Evolutionary conservation across 2,329 filamentous ascomycete genomes (phyloP).

Genomic region (Aurifilum marmelostoma): DNA sequence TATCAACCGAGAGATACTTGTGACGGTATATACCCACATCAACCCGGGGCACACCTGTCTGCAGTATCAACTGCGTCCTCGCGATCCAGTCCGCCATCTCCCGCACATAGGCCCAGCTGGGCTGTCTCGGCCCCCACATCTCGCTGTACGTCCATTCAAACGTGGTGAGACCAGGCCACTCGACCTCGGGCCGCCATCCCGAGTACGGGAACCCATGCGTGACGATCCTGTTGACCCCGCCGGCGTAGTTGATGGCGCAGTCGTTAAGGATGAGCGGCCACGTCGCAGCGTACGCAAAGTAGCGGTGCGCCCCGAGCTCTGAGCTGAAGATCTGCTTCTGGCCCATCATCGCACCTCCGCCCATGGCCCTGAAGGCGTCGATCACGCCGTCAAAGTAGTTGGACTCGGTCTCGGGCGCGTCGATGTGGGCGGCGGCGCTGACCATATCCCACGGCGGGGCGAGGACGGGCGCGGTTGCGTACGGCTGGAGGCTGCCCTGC

Average conservation of each 20-base stretch:
- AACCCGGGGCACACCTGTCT: slow-evolving; percentile 17
- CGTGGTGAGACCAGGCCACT: slow-evolving; percentile 21
- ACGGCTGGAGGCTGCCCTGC: slow-evolving; percentile 20
- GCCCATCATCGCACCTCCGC: slow-evolving; percentile 18
- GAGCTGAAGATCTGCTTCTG: slow-evolving; percentile 22
- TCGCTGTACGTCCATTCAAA: slow-evolving; percentile 22
- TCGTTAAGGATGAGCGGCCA: slow-evolving; percentile 20
- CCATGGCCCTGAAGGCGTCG: slow-evolving; percentile 21
- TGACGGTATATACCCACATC: slow-evolving; percentile 19
- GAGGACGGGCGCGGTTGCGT: slow-evolving; percentile 18
- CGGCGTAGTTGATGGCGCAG: slow-evolving; percentile 23
- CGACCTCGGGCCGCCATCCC: slow-evolving; percentile 14
- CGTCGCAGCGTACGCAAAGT: slow-evolving; percentile 16
- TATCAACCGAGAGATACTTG: slow-evolving; percentile 23
- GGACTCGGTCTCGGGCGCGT: slow-evolving; percentile 24
- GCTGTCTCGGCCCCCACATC: slow-evolving; percentile 24
- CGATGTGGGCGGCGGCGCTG: slow-evolving; percentile 21
- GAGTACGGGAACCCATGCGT: slow-evolving; percentile 21
- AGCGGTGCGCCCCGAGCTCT: slow-evolving; percentile 17
- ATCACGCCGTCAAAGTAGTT: slow-evolving; percentile 24
- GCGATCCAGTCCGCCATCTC: slow-evolving; percentile 21
- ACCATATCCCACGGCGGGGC: slow-evolving; percentile 23
- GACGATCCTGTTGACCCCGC: slow-evolving; percentile 23
- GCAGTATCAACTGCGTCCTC: slow-evolving; percentile 18
- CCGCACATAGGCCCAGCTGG: slow-evolving; percentile 16